Evolutionary conservation across 2,329 filamentous ascomycete species (phyloP), one percentile per base, ranked within the genome.

Genomic region (Aspergillus sp.): DNA sequence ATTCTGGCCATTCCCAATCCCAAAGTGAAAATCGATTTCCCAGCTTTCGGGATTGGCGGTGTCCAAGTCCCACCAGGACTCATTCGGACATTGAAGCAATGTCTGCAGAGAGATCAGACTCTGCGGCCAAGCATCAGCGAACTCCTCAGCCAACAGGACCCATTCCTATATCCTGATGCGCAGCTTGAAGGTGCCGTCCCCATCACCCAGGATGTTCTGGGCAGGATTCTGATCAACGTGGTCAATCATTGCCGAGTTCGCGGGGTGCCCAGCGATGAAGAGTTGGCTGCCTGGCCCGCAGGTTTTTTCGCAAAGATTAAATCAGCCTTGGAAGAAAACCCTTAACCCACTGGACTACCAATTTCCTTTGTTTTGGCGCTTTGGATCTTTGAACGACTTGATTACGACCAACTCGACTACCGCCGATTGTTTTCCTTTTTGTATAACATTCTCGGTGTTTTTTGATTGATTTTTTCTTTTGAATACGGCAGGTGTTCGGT

Each of bases 1-100:
- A 95, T 96, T 56, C 75, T 80, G 74, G 76, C 78, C 12, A 82
- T 82, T 53, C 77, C 79, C 11, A 81, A 81, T 59, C 79, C 79
- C 7, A 76, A 76, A 51, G 77, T 81, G 39, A 70, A 75, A 54
- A 81, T 81, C 51, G 73, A 77, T 30, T 81, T 79, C 58, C 79
- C 79, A 2, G 66, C 70, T 3, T 75, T 73, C 49, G 78, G 77
- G 2, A 68, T 81, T 41, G 79, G 79, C 2, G 77, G 80, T 9
- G 76, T 81, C 0, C 70, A 76, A 2, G 78, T 88, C 0, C 83
- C 85, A 0, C 76, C 80, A 4, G 79, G 81, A 2, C 73, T 88
- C 13, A 79, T 83, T 59, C 76, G 78, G 30, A 86, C 83, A 0
- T 68, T 88, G 46, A 80, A 80, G 52, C 75, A 78, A 41, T 88